These are phyloP conservation scores for Saccharum officinarum DNA, from an alignment of 176 grass and related monocot genomes.

Conservation along the genomic window DNA sequence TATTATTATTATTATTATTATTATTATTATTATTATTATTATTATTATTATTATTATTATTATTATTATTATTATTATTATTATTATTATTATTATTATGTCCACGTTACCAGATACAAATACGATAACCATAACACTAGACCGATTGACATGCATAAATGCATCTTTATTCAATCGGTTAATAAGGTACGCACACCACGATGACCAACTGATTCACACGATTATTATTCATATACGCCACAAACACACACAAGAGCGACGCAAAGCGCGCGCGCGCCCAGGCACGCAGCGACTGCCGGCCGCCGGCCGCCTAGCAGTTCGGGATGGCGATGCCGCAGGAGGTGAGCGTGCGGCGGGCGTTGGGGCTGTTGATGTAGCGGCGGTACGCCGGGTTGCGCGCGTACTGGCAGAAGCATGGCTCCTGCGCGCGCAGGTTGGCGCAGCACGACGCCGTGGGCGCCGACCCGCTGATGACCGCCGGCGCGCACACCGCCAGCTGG, in stretches of 20 bases:
- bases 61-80: too few species aligned
- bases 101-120: too few species aligned
- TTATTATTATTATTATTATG: too few species aligned
- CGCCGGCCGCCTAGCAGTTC: constrained; percentile 15
- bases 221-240: background rate
- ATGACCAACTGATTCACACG: too few species aligned
- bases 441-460: constrained; percentile 28
- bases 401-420: constrained; percentile 52
- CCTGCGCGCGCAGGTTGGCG: constrained; percentile 40
- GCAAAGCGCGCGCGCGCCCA: background rate
- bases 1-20: too few species aligned
- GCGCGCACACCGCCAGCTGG: constrained; percentile 30
- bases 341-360: background rate
- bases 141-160: too few species aligned
- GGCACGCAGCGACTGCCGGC: too few species aligned
- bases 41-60: too few species aligned
- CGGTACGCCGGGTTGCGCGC: constrained; percentile 38
- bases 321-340: constrained; percentile 40
- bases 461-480: constrained; percentile 20
- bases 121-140: too few species aligned
- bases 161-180: too few species aligned
- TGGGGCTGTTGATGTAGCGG: constrained; percentile 39
- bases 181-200: too few species aligned
- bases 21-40: too few species aligned
- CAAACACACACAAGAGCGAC: background rate